These are phyloP conservation scores for Fusarium zealandicum DNA, from an alignment of 2,329 filamentous ascomycete species.

Conservation along the genomic window DNA sequence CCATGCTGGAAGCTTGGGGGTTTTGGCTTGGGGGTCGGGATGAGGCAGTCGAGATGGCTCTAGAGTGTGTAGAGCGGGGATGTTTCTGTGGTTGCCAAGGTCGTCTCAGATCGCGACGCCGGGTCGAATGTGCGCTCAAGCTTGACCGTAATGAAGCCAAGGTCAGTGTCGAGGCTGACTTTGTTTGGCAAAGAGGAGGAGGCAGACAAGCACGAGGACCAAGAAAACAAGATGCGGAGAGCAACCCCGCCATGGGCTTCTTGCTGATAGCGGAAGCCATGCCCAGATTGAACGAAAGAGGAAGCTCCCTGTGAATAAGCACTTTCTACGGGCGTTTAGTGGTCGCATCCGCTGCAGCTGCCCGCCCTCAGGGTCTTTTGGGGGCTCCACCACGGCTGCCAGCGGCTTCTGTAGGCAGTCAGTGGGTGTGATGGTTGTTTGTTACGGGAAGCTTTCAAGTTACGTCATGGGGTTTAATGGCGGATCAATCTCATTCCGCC, in stretches of 20 bases:
- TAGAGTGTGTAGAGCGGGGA: conserved; percentile 12
- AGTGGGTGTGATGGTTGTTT: neutral
- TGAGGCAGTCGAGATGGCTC: conserved; percentile 7
- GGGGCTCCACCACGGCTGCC: conserved; percentile 22
- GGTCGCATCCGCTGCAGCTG: conserved; percentile 26
- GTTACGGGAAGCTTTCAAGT: neutral
- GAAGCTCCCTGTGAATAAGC: conserved; percentile 28
- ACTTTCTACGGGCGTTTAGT: conserved; percentile 9
- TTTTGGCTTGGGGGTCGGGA: neutral
- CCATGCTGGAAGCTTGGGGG: conserved; percentile 39
- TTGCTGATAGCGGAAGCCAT: conserved; percentile 27
- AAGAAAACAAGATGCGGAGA: conserved; percentile 3
- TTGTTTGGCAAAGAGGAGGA: conserved; percentile 3
- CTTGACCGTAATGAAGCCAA: neutral
- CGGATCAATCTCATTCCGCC: neutral
- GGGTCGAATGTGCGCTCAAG: neutral
- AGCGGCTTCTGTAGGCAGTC: conserved; percentile 35
- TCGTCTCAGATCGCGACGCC: neutral
- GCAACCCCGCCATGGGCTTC: conserved; percentile 32
- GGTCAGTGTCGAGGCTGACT: neutral
- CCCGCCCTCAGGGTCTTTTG: conserved; percentile 25
- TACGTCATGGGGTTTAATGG: neutral
- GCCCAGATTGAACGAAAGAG: conserved; percentile 20
- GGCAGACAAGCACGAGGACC: neutral
- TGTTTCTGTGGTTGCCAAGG: neutral